Percentiles rank a stretch among this genome's conserved stretches.
phyloP scores from a whole-genome alignment of 1,284 basidiomycete genomes.

The Hymenochaete sp. region DNA sequence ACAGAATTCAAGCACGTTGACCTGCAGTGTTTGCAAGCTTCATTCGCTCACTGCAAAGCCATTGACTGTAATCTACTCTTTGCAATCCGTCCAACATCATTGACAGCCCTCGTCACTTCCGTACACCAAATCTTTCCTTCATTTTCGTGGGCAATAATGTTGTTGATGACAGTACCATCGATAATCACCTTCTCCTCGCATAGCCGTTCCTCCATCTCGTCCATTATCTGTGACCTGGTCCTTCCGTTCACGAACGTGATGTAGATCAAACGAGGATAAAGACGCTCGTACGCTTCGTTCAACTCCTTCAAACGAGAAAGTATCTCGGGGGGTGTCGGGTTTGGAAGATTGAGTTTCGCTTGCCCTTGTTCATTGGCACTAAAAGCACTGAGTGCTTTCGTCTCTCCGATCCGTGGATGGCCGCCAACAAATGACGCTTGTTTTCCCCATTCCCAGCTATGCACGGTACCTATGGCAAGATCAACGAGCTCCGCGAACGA shows the following conservation, averaged over 20 bases:
- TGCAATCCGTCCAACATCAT: constrained; percentile 68
- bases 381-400: constrained; percentile 57
- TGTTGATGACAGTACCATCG: constrained; percentile 14
- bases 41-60: constrained; percentile 29
- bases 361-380: constrained; percentile 72
- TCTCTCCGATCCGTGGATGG: constrained; percentile 86
- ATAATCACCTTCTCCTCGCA: constrained; percentile 37
- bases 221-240: constrained; percentile 57
- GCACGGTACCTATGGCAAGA: constrained; percentile 43
- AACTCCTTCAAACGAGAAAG: constrained; percentile 55
- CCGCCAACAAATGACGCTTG: constrained; percentile 69
- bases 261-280: constrained; percentile 70
- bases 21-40: too few relatives aligned
- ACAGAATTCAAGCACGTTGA: neutral
- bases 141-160: constrained; percentile 11
- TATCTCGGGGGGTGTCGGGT: constrained; percentile 54
- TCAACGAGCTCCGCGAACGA: constrained; percentile 57
- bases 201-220: constrained; percentile 70
- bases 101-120: constrained; percentile 66
- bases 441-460: constrained; percentile 45
- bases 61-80: constrained; percentile 49
- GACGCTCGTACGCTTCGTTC: constrained; percentile 68
- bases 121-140: constrained; percentile 37
- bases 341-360: neutral
- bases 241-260: constrained; percentile 90